Conservation (phyloP, 2,329 filamentous ascomycete species). For the Phialocephala subalpina region DNA sequence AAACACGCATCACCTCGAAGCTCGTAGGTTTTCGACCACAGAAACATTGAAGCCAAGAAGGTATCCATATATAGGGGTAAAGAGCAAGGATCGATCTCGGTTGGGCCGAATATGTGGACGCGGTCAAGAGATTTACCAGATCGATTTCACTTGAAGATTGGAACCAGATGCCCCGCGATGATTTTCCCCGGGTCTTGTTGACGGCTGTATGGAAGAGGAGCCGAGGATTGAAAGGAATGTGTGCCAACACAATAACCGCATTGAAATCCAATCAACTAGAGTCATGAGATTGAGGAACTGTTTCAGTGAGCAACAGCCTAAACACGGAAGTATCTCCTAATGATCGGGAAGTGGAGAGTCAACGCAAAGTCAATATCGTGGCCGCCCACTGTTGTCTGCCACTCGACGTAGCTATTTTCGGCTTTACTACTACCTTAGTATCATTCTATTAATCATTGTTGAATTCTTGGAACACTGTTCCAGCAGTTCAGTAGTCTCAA, state of each 20-base stretch:
- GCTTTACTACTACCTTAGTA: background rate
- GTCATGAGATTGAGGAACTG: background rate
- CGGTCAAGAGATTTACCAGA: background rate
- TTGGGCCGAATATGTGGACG: background rate
- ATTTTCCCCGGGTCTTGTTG: background rate
- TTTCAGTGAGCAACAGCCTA: slow-evolving; percentile 7
- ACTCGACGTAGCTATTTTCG: background rate
- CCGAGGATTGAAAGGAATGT: background rate
- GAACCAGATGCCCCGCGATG: background rate
- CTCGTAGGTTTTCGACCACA: background rate
- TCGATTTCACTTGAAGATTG: slow-evolving; percentile 1
- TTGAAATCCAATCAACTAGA: background rate
- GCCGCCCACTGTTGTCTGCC: background rate
- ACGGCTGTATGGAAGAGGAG: background rate
- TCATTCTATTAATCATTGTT: background rate
- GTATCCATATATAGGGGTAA: background rate
- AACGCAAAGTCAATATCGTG: background rate
- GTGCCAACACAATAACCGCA: background rate
- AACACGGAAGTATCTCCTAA: background rate
- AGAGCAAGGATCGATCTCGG: background rate
- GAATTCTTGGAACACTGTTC: background rate
- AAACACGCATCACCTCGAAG: background rate
- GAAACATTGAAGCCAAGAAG: background rate
- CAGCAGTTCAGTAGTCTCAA: too few species aligned
- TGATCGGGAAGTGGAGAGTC: background rate